Percentiles rank a stretch among this genome's conserved stretches.
Evolutionary conservation across 306 rosid species (phyloP).

Genomic region (Corylus heterophylla): DNA sequence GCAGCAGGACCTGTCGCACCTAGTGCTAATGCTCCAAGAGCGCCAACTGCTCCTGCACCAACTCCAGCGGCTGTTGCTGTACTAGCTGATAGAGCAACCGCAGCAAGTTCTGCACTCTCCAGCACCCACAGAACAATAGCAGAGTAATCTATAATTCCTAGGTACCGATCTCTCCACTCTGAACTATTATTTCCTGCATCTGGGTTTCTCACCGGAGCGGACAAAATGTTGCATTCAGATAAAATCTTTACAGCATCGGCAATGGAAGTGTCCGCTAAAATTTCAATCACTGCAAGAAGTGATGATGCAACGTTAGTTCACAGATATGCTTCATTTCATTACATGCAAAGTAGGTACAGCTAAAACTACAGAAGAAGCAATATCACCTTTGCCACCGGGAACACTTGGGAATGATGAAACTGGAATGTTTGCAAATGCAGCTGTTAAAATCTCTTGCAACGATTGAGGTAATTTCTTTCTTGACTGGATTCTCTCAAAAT

Average conservation of each 20-base stretch:
- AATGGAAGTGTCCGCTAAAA: slow-evolving; percentile 65
- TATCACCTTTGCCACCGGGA: slow-evolving; percentile 74
- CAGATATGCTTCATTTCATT: background rate
- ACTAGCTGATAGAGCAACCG: slow-evolving; percentile 72
- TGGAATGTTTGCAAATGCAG: slow-evolving; percentile 75
- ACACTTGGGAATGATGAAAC: slow-evolving; percentile 82
- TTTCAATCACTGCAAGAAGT: slow-evolving; percentile 67
- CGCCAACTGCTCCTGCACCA: slow-evolving; percentile 79
- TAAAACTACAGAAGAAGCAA: slow-evolving; percentile 6
- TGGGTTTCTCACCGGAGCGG: slow-evolving; percentile 79
- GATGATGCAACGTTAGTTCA: slow-evolving; percentile 14
- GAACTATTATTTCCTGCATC: slow-evolving; percentile 41
- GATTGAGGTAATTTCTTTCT: slow-evolving; percentile 74
- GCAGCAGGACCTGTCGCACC: slow-evolving; percentile 86
- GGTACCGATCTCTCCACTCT: slow-evolving; percentile 78
- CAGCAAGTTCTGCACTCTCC: slow-evolving; percentile 92
- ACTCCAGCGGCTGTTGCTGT: slow-evolving; percentile 89
- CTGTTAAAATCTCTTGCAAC: slow-evolving; percentile 67
- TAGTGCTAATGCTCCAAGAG: slow-evolving; percentile 78
- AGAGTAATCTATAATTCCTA: slow-evolving; percentile 84
- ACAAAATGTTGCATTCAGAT: slow-evolving; percentile 76
- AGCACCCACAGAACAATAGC: slow-evolving; percentile 84
- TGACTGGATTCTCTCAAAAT: slow-evolving; percentile 66
- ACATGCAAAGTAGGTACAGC: background rate
- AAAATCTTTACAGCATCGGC: slow-evolving; percentile 67